These are phyloP conservation scores for Panicum virgatum DNA, from an alignment of 202 grass and related monocot genomes.

Conservation along the genomic window DNA sequence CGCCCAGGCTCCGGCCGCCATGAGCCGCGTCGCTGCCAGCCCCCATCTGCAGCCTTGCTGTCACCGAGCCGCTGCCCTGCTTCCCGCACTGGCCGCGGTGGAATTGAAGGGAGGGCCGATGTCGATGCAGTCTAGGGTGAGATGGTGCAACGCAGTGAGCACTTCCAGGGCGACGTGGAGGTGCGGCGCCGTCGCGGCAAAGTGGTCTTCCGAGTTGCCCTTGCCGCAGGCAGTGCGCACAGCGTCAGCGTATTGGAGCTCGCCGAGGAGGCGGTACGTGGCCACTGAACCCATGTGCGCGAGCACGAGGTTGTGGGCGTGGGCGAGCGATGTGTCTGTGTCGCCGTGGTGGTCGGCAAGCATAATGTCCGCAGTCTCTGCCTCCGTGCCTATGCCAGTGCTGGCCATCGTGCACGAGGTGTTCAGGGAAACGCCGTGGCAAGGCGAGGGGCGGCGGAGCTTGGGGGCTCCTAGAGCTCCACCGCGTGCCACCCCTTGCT, in stretches of 20 bases:
- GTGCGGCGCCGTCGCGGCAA: not conserved
- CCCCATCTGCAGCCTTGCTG: no score
- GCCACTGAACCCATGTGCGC: not conserved
- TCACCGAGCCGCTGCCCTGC: no score
- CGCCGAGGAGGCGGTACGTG: conserved; percentile 16
- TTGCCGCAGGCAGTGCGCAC: not conserved
- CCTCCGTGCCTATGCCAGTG: not conserved
- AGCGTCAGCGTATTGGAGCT: conserved; percentile 21
- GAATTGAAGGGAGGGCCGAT: no score
- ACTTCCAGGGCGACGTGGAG: not conserved
- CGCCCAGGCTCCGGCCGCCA: no score
- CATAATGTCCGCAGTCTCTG: not conserved
- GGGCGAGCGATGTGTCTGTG: not conserved
- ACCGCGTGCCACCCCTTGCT: no score
- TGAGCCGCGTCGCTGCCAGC: no score
- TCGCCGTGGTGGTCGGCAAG: not conserved
- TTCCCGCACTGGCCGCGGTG: no score
- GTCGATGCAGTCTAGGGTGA: no score
- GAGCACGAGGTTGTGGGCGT: not conserved
- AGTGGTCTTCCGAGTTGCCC: not conserved
- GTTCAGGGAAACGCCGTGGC: conserved; percentile 7
- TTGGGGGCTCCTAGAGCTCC: not conserved
- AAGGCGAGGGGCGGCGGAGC: not conserved
- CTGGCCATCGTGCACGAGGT: conserved; percentile 6
- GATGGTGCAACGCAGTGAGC: no score